Base-by-base conservation (phyloP, 208 protist genomes). In the Wallacemonas sp. region DNA sequence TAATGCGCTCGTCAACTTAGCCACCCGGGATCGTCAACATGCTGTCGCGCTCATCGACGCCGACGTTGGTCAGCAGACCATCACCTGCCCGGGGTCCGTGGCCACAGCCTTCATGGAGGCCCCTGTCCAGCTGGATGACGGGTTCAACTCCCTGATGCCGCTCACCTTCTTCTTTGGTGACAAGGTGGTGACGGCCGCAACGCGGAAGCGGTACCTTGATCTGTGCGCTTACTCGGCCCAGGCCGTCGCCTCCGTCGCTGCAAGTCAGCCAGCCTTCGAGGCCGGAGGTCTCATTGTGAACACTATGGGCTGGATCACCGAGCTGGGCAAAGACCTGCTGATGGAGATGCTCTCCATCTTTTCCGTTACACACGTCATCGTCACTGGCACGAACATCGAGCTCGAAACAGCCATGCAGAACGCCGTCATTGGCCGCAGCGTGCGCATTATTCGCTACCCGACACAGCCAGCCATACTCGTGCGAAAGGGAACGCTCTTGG, bases 91-190 rank as follows among this genome's bases (percentile, higher is more conserved):
- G 8, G 90, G 90, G n/a, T 86, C 73, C 41, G 62, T 95, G 37
- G 78, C 82, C 1, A 75, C 75, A 9, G 78, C 57, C 29, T 92
- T 93, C 59, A 59, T 83, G 17, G 82, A 92, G 62, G 67, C 79
- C 9, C 76, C 75, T 2, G 66, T 91, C 48, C 73, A 79, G 4
- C 53, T 91, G 0, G 81, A 89, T 59, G 90, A 89, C 29, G 81
- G 76, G n/a, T 87, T 93, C 46, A 78, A 82, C 45, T 75, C 64
- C 0, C 69, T 89, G 62, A 87, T 90, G 81, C 85, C 90, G 41
- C 71, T 95, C 3, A 67, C 66, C 5, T 93, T 93, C 53, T 95
- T 95, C 39, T 84, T 89, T 66, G 90, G 90, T 37, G 71, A 77
- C 29, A 68, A 81, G 17, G 58, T 45, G 9, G 78, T 93, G 10